Base-by-base conservation (phyloP, 164 flowering plant species). In the Magnolia sinica region DNA sequence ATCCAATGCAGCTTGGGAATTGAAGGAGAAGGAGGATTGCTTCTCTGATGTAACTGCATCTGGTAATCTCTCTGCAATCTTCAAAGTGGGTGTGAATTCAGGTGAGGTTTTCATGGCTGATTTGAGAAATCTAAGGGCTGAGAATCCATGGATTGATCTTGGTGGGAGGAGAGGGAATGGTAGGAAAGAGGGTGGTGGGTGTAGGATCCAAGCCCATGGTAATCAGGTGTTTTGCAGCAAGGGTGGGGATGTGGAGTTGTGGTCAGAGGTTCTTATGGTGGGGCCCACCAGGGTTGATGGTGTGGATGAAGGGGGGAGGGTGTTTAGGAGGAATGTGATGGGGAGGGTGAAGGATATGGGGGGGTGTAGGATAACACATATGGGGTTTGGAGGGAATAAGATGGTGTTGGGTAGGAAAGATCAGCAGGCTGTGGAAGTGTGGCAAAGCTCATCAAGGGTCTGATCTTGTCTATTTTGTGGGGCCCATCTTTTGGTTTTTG, bases 381-480 rank as follows among this genome's bases (percentile, higher is more conserved):
- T 93, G 83, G 87, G 79, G 4, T 94, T 96, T 88, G 99, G 98
- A n/a, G 98, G 99, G 63, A 94, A 87, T 82, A 93, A 87, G 79
- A 90, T 96, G 98, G 83, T 94, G 71, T 86, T 94, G 67, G 86
- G 91, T 0, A 81, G 99, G 81, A 94, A 89, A 76, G 97, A 90
- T 78, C 85, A 87, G 81, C 96, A 89, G 73, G 78, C 45, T 76
- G 87, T 95, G 59, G 99, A 95, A 84, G 91, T 95, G 82, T 95
- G 99, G 99, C 91, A 88, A 79, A 87, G 89, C 83, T 83, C 93
- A 10, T 74, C 13, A 0, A 82, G 84, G 74, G 7, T 22, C 8
- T 74, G 76, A 74, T 73, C 22, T 14, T 50, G 10, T 20, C 22
- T 3, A 55, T 55, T 55, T 55, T 55, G 61, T 14, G 61, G 61